These are phyloP conservation scores for Talaromyces sp. DNA, from an alignment of 2,329 filamentous ascomycete genomes.

Conservation along the genomic window DNA sequence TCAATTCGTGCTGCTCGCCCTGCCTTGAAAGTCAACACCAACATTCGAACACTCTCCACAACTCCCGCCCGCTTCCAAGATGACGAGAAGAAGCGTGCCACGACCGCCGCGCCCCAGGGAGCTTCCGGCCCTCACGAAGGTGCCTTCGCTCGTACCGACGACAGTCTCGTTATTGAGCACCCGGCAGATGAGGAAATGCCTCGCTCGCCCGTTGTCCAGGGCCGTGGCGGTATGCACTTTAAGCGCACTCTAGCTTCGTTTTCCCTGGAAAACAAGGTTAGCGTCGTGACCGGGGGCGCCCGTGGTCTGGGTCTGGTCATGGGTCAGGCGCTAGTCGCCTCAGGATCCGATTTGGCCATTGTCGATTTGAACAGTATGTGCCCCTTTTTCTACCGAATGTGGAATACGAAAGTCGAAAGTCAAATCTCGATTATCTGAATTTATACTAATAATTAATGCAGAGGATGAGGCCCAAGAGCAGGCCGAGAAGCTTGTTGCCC, in stretches of 20 bases:
- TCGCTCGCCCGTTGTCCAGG: conserved; percentile 63
- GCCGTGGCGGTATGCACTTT: conserved; percentile 73
- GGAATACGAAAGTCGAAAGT: not conserved
- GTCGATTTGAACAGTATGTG: conserved; percentile 84
- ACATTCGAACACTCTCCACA: conserved; percentile 27
- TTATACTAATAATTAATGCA: conserved; percentile 31
- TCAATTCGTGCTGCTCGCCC: conserved; percentile 17
- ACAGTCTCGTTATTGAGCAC: conserved; percentile 71
- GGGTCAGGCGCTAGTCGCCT: conserved; percentile 84
- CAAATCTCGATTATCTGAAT: not conserved
- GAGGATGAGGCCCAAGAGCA: conserved; percentile 79
- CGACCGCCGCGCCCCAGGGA: conserved; percentile 28
- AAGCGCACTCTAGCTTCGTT: conserved; percentile 82
- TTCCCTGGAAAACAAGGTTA: conserved; percentile 77
- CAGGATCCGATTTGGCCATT: conserved; percentile 82
- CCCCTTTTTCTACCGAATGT: conserved; percentile 4
- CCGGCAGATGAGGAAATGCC: conserved; percentile 70
- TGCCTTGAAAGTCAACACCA: conserved; percentile 11
- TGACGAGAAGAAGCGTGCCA: conserved; percentile 23
- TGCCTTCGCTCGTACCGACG: conserved; percentile 72
- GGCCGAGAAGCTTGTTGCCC: conserved; percentile 65
- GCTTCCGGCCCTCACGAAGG: conserved; percentile 50
- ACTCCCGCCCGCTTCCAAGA: conserved; percentile 24
- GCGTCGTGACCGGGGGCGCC: conserved; percentile 83
- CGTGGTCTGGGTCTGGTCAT: conserved; percentile 86